These are phyloP conservation scores for Hypericum perforatum DNA, from an alignment of 345 rosid genomes.

Conservation along the genomic window DNA sequence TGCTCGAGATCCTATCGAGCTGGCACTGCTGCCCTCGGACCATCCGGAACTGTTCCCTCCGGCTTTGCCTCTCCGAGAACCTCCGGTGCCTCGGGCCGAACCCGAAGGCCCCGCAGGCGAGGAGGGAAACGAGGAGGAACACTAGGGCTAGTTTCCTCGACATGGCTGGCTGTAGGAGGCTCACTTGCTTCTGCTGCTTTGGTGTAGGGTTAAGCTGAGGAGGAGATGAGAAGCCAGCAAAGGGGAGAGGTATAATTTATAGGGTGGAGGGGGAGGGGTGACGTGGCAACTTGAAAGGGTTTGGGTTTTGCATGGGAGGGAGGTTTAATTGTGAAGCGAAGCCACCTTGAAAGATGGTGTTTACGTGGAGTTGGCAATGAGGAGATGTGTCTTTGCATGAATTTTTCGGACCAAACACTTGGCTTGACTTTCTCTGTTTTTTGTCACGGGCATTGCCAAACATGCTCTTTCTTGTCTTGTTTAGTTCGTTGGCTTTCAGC, in stretches of 20 bases:
- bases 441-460: no score
- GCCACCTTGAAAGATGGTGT: conserved; percentile 3
- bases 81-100: background rate
- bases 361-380: background rate
- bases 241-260: no score
- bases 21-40: conserved; percentile 19
- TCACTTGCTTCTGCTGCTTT: conserved; percentile 2
- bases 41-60: conserved; percentile 18
- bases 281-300: background rate
- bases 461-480: no score
- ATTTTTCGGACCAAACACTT: no score
- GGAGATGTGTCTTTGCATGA: no score
- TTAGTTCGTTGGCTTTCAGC: no score
- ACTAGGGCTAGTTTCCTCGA: background rate
- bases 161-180: background rate
- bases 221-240: background rate
- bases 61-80: background rate
- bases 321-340: background rate
- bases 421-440: no score
- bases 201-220: background rate
- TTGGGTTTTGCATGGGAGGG: background rate
- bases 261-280: background rate
- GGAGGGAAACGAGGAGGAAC: conserved; percentile 11
- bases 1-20: conserved; percentile 13
- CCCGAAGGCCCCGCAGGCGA: background rate